Evolutionary conservation across 441 rosid species (phyloP), one percentile per base, ranked within the genome.

Genomic region (Corymbia calophylla): DNA sequence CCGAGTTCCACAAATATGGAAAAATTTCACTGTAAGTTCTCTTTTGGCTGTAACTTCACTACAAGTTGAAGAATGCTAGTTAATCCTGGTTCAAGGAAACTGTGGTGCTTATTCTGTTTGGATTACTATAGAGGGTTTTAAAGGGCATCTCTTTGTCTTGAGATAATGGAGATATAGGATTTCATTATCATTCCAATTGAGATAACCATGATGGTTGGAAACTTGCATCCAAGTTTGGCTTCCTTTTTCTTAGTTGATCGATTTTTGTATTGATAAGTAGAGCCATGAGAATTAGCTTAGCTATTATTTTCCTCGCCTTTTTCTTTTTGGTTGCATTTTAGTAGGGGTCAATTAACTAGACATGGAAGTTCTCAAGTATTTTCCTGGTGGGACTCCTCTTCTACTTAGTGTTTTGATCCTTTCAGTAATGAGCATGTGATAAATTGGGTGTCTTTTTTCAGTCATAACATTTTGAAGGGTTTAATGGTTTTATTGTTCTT

Each of bases 1-100:
- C 68, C 94, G 97, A 93, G 95, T 98, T 84, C 99, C 99, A 54
- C 99, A 96, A 90, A 98, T 98, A 91, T 97, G 97, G 99, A 90
- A 93, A 91, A 97, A 97, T 93, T 95, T 96, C 92, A 92, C 92
- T 84, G 99, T 97, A 91, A 96, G 99, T 93, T 31, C 35, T 86
- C 64, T 86, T 18, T 32, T 32, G 87, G 48, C 4, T 35, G 44
- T 6, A 32, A 58, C n/a, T 86, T 55, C 49, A 44, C 62, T 55
- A 12, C 29, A 55, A 11, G 47, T 86, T 55, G 49, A 35, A 55
- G 2, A 32, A 86, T 53, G 15, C 49, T 53, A 29, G 29, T 53
- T n/a, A 17, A 51, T 53, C 25, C 29, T 18, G 39, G 44, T 19
- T 86, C 87, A 86, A 18, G 48, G 82, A 70, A 35, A 35, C 27